Percentiles rank a stretch among this genome's conserved stretches.
phyloP scores from a whole-genome alignment of 75 land plant genomes.

The Adiantum capillusveneris region DNA sequence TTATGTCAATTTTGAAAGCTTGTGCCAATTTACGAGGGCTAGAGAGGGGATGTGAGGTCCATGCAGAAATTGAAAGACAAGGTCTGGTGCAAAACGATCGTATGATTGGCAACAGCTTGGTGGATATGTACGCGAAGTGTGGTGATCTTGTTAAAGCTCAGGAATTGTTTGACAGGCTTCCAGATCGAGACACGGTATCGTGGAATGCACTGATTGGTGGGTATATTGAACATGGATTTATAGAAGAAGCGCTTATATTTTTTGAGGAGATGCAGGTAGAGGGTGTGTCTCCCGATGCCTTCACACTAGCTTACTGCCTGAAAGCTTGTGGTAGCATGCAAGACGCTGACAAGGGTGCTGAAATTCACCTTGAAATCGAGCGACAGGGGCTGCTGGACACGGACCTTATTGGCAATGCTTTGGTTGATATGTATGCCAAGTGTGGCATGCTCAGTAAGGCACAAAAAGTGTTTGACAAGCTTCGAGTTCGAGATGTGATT shows the following conservation, averaged over 20 bases:
- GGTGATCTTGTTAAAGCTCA: constrained; percentile 23
- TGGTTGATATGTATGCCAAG: constrained; percentile 6
- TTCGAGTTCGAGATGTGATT: constrained; percentile 6
- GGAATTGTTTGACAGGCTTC: constrained; percentile 30
- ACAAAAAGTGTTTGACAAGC: no score
- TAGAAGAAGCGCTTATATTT: neutral
- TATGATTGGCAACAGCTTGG: constrained; percentile 12
- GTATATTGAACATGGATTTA: constrained; percentile 17
- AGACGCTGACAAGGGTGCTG: no score
- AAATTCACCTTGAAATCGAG: neutral
- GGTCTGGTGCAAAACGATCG: constrained; percentile 12
- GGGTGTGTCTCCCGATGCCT: constrained; percentile 16
- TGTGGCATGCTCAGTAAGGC: neutral
- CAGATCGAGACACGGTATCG: constrained; percentile 30
- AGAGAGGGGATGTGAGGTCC: constrained; percentile 17
- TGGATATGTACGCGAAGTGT: constrained; percentile 36
- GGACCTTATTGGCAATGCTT: neutral
- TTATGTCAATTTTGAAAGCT: constrained; percentile 5
- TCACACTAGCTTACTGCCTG: constrained; percentile 26
- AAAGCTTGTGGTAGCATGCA: constrained; percentile 15
- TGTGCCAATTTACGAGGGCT: constrained; percentile 6
- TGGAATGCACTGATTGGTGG: constrained; percentile 27
- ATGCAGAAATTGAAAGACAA: constrained; percentile 13
- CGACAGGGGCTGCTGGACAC: neutral
- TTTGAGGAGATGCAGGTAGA: neutral